Conservation (phyloP, 805 yeast genomes). For the Nakazawaea wickerhamii region DNA sequence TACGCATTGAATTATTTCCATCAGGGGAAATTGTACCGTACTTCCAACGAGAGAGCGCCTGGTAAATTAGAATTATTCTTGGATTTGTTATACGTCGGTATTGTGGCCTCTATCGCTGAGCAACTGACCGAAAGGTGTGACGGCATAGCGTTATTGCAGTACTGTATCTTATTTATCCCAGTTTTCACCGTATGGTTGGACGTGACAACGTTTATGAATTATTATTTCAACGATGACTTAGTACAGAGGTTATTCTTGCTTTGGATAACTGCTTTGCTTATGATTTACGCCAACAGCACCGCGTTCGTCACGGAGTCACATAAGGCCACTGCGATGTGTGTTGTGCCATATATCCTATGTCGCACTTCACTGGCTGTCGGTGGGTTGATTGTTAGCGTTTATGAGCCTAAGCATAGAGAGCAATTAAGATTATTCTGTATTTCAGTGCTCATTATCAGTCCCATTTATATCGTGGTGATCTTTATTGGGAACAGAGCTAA, state of each 20-base stretch:
- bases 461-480: constrained; percentile 48
- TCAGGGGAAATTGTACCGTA: constrained; percentile 49
- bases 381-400: constrained; percentile 36
- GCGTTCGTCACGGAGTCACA: constrained; percentile 30
- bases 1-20: constrained; percentile 58
- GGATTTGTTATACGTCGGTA: constrained; percentile 61
- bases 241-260: constrained; percentile 46
- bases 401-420: constrained; percentile 41
- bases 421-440: constrained; percentile 40
- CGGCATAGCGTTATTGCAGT: constrained; percentile 41
- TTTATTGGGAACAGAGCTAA: constrained; percentile 41
- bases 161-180: constrained; percentile 47
- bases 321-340: constrained; percentile 35
- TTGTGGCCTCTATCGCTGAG: constrained; percentile 54
- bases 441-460: constrained; percentile 28
- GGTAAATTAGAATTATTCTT: constrained; percentile 52
- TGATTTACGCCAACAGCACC: constrained; percentile 48
- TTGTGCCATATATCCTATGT: constrained; percentile 44
- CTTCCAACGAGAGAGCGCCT: constrained; percentile 49
- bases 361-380: constrained; percentile 33
- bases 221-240: constrained; percentile 56
- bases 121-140: constrained; percentile 44
- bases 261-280: constrained; percentile 46
- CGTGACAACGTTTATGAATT: constrained; percentile 57
- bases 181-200: constrained; percentile 67